Conservation (phyloP, 352 stramenopile species). For the Phytophthora syringae region DNA sequence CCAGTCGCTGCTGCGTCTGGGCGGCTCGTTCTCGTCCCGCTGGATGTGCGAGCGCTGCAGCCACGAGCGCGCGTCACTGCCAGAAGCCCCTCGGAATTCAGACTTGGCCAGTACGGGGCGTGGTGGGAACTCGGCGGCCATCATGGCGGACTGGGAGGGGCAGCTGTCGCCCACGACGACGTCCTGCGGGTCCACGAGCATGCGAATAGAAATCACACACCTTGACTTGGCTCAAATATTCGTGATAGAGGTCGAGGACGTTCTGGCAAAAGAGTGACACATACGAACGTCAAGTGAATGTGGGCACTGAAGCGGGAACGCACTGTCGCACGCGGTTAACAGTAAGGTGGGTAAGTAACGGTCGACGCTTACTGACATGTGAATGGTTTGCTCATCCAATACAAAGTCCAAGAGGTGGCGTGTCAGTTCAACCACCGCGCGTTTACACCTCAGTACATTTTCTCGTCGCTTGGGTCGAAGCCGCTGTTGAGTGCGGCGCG, state of each 20-base stretch:
- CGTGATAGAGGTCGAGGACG: neutral
- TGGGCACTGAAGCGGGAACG: slow-evolving; percentile 7
- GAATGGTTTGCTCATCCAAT: slow-evolving; percentile 28
- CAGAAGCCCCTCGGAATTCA: slow-evolving; percentile 8
- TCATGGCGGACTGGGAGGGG: slow-evolving; percentile 26
- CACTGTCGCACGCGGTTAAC: neutral
- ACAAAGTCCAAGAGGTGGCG: neutral
- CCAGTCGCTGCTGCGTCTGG: slow-evolving; percentile 10
- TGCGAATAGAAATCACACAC: slow-evolving; percentile 23
- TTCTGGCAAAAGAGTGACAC: slow-evolving; percentile 16
- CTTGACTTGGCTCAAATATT: too few species aligned
- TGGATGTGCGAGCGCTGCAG: slow-evolving; percentile 26
- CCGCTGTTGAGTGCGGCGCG: slow-evolving; percentile 86
- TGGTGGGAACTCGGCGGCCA: slow-evolving; percentile 16
- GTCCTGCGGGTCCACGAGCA: slow-evolving; percentile 45
- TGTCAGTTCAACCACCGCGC: slow-evolving; percentile 22
- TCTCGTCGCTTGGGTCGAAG: slow-evolving; percentile 90
- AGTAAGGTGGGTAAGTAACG: too few species aligned
- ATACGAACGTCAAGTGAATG: slow-evolving; percentile 8
- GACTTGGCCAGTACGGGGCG: slow-evolving; percentile 6
- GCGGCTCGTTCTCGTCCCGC: slow-evolving; percentile 16
- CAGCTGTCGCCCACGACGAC: slow-evolving; percentile 44
- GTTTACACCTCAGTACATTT: slow-evolving; percentile 68
- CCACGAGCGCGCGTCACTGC: neutral
- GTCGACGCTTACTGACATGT: too few species aligned